A percentile compares a stretch with the other conserved stretches of the same genome.
Evolutionary conservation across 1,284 basidiomycete genomes (phyloP).

Genomic region (Ceratobasidium sp.): DNA sequence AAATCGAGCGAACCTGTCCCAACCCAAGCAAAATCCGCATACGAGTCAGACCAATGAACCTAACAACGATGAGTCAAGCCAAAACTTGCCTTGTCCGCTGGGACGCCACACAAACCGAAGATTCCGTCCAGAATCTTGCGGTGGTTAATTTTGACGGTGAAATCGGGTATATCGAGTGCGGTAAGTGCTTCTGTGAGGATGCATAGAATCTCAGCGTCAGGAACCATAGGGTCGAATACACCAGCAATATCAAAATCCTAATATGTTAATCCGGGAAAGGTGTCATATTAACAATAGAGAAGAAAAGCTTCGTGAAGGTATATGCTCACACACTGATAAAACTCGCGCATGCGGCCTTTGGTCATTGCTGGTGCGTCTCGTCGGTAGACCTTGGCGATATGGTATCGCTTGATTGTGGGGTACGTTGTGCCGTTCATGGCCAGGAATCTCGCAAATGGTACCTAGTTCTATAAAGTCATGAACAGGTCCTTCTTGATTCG

Average conservation of each 20-base stretch:
- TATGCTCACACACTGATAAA: slow-evolving; percentile 90
- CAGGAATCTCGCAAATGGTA: slow-evolving; percentile 94
- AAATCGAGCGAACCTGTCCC: slow-evolving; percentile 81
- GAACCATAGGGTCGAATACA: slow-evolving; percentile 94
- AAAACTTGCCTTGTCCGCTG: slow-evolving; percentile 70
- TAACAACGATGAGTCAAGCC: not conserved
- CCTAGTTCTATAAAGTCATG: too few relatives aligned
- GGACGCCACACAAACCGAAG: slow-evolving; percentile 96
- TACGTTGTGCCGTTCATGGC: slow-evolving; percentile 90
- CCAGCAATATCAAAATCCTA: slow-evolving; percentile 98
- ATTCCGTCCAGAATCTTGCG: slow-evolving; percentile 98
- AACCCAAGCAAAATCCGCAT: not conserved
- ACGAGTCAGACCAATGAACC: not conserved
- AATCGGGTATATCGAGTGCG: slow-evolving; percentile 89
- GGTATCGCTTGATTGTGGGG: slow-evolving; percentile 86
- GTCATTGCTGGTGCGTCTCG: slow-evolving; percentile 97
- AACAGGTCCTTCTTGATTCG: too few relatives aligned
- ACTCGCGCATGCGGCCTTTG: slow-evolving; percentile 98
- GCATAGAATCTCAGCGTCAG: slow-evolving; percentile 92
- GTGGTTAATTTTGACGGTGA: slow-evolving; percentile 96
- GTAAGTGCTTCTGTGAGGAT: slow-evolving; percentile 85
- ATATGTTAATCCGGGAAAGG: slow-evolving; percentile 39
- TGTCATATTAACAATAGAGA: not conserved
- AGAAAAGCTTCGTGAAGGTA: not conserved
- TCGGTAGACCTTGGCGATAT: slow-evolving; percentile 97